Evolutionary conservation across 2,329 filamentous ascomycete species (phyloP).

Genomic region (Talaromyces marneffei): DNA sequence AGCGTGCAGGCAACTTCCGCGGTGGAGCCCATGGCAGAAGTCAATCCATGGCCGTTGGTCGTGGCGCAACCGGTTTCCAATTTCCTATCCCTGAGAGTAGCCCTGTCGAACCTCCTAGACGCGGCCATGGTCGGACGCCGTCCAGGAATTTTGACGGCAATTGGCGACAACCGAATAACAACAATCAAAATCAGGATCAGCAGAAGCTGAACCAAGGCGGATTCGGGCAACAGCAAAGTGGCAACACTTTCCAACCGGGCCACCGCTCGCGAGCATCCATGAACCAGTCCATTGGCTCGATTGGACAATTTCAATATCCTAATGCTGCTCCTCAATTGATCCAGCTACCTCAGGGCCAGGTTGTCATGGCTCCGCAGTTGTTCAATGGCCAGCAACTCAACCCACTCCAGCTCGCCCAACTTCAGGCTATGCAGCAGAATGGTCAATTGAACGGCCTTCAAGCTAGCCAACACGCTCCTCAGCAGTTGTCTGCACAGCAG

Average conservation of each 20-base stretch:
- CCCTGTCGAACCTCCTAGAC: slow-evolving; percentile 66
- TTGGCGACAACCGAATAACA: slow-evolving; percentile 77
- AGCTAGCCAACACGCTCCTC: slow-evolving; percentile 66
- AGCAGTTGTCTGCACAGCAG: slow-evolving; percentile 50
- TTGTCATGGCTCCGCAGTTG: slow-evolving; percentile 76
- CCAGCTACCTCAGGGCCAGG: slow-evolving; percentile 75
- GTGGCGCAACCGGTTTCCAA: slow-evolving; percentile 62
- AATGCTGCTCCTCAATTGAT: slow-evolving; percentile 74
- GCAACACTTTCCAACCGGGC: slow-evolving; percentile 80
- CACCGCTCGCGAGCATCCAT: slow-evolving; percentile 82
- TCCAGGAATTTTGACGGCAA: slow-evolving; percentile 98
- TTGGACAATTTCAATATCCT: slow-evolving; percentile 85
- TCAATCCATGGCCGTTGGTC: slow-evolving; percentile 49
- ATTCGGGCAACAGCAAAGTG: slow-evolving; percentile 63
- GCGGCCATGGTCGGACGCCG: slow-evolving; percentile 72
- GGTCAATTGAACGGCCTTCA: slow-evolving; percentile 69
- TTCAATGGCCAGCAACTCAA: slow-evolving; percentile 81
- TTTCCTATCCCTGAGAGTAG: slow-evolving; percentile 52
- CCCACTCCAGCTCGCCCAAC: slow-evolving; percentile 78
- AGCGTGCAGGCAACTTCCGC: slow-evolving; percentile 77
- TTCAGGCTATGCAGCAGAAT: slow-evolving; percentile 90
- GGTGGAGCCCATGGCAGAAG: slow-evolving; percentile 57
- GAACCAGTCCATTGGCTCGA: slow-evolving; percentile 74
- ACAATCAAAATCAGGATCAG: slow-evolving; percentile 43
- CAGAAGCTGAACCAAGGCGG: slow-evolving; percentile 53